Evolutionary conservation across 805 yeast genomes (phyloP), one percentile per base, ranked within the genome.

Genomic region (Candida vartiovaarae): DNA sequence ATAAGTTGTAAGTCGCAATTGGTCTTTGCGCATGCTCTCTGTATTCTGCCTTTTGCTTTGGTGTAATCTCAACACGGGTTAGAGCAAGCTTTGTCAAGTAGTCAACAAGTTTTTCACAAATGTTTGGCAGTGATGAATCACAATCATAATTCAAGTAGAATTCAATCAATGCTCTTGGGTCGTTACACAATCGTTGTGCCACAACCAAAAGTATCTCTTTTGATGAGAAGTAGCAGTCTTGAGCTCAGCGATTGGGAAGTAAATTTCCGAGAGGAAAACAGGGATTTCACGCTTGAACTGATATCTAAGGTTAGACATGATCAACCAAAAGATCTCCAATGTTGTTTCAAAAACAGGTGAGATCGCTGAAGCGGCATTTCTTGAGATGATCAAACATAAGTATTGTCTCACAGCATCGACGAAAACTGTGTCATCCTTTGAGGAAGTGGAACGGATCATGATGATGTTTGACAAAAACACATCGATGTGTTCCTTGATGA

Each of bases 81-180:
- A 86, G 66, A 0, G 96, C 82, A 47, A 73, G 71, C 60, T 69
- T 82, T 46, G 56, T 84, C 51, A 93, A 70, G 52, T 84, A 82
- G 51, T 88, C 90, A 42, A 89, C 78, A 36, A 89, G 70, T 40
- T 79, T 72, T 64, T 93, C 99, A 64, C 90, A 87, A 40, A 90
- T 71, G 61, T 93, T 93, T 33, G 93, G 84, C 72, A 82, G 76
- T 20, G 74, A 70, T 2, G 76, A 65, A 60, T 89, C 96, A 69
- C 99, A 93, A 63, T 93, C 99, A 62, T 93, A 95, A 64, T 93
- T 93, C 56, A 93, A 73, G 60, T 91, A 93, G 46, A 93, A 79
- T 65, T 93, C 99, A 46, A 95, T 87, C 49, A 95, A 68, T 20
- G 95, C 82, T 48, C 95, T 75, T 36, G 98, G 95, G 64, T 91